Evolutionary conservation across 1,284 basidiomycete species (phyloP).

Genomic region (Microbotryomycetes sp.): DNA sequence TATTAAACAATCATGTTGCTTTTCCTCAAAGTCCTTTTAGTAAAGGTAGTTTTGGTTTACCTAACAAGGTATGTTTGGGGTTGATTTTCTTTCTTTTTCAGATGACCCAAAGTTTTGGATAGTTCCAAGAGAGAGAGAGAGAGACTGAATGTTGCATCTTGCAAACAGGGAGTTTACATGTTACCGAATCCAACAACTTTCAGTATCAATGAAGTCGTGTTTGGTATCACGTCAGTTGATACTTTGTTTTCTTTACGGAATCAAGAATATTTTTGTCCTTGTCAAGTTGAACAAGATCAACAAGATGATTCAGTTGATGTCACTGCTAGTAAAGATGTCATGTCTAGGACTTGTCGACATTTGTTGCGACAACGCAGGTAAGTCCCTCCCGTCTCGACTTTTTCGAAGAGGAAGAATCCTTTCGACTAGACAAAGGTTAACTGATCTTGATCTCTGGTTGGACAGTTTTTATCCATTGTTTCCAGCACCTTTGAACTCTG

Average conservation of each 20-base stretch:
- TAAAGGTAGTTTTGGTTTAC: constrained; percentile 44
- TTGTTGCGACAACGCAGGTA: constrained; percentile 80
- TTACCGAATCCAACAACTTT: constrained; percentile 85
- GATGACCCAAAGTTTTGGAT: no score
- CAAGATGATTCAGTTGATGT: constrained; percentile 39
- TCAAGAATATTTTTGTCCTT: constrained; percentile 71
- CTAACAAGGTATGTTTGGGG: constrained; percentile 42
- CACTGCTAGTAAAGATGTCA: constrained; percentile 58
- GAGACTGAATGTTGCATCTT: constrained; percentile 6
- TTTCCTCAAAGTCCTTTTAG: constrained; percentile 78
- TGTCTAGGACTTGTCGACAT: constrained; percentile 71
- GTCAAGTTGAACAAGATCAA: constrained; percentile 47
- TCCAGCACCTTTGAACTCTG: constrained; percentile 68
- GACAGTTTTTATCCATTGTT: constrained; percentile 89
- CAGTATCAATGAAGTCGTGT: constrained; percentile 71
- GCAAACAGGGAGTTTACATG: constrained; percentile 59
- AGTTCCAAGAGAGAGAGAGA: no score
- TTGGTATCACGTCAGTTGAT: constrained; percentile 76
- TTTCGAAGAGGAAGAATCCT: no score
- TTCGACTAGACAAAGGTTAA: not conserved
- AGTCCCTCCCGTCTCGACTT: constrained; percentile 10
- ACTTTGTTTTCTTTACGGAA: constrained; percentile 79
- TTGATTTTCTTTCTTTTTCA: no score
- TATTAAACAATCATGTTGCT: constrained; percentile 70
- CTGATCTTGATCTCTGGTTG: not conserved